phyloP scores from a whole-genome alignment of 2,329 filamentous ascomycete species.

The Capronia coronata region DNA sequence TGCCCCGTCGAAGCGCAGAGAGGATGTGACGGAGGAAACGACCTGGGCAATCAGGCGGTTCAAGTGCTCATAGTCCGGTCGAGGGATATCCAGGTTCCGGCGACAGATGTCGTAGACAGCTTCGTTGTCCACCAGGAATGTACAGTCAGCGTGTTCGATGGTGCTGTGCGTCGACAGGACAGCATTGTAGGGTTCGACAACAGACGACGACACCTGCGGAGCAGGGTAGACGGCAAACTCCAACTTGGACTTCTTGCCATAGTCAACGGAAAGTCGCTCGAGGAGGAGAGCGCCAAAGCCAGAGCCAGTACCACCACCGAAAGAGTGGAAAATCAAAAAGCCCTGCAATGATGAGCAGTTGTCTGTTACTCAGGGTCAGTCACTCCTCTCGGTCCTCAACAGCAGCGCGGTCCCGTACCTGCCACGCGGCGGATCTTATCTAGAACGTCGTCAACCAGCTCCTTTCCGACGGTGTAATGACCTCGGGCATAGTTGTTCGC shows the following conservation, averaged over 20 bases:
- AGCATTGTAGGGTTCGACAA: conserved; percentile 63
- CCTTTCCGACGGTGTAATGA: conserved; percentile 64
- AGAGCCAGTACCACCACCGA: conserved; percentile 61
- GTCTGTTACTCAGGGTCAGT: conserved; percentile 39
- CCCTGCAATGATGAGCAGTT: conserved; percentile 61
- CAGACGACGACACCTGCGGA: conserved; percentile 58
- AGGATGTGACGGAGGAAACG: conserved; percentile 61
- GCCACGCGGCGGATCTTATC: conserved; percentile 59
- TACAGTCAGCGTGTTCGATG: conserved; percentile 62
- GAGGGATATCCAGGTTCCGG: conserved; percentile 58
- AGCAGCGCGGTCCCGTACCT: conserved; percentile 39
- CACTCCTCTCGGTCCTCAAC: neutral
- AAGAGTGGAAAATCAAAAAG: conserved; percentile 64
- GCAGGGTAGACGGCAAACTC: conserved; percentile 62
- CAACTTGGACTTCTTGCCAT: conserved; percentile 63
- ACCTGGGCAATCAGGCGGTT: conserved; percentile 63
- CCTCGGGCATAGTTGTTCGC: conserved; percentile 65
- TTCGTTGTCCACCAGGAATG: conserved; percentile 63
- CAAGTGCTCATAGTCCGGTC: conserved; percentile 58
- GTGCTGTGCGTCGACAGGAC: conserved; percentile 53
- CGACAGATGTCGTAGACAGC: conserved; percentile 63
- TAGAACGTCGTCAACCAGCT: conserved; percentile 57
- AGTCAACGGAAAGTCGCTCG: conserved; percentile 58
- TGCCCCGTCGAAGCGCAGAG: conserved; percentile 58
- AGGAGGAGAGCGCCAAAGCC: conserved; percentile 60